These are phyloP conservation scores for Albatrellus sp. DNA, from an alignment of 1,284 basidiomycete genomes.

Conservation along the genomic window DNA sequence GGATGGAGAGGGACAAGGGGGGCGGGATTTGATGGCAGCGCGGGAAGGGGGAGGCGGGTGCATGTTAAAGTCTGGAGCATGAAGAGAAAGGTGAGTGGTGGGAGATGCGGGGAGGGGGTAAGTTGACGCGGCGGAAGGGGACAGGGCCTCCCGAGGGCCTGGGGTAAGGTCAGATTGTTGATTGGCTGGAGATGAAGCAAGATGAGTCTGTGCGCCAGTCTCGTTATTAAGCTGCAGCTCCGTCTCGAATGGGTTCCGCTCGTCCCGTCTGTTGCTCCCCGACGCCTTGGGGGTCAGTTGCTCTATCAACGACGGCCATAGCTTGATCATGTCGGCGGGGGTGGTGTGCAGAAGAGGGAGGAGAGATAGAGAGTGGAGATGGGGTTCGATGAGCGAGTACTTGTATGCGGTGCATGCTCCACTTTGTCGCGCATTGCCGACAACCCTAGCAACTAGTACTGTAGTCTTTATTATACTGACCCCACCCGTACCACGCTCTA, in stretches of 20 bases:
- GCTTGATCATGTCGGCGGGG: slow-evolving; percentile 41
- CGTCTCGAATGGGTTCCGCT: slow-evolving; percentile 65
- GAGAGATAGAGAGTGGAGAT: slow-evolving; percentile 6
- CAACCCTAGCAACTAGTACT: neutral
- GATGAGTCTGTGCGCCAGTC: neutral
- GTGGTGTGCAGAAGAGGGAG: slow-evolving; percentile 10
- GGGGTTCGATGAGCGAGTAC: neutral
- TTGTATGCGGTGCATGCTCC: neutral
- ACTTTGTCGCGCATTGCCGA: neutral
- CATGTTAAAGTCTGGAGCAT: slow-evolving; percentile 73
- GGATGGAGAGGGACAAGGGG: slow-evolving; percentile 13
- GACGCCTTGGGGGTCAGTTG: slow-evolving; percentile 63
- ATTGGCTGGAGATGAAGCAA: slow-evolving; percentile 10
- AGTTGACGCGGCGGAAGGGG: slow-evolving; percentile 25
- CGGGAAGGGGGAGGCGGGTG: slow-evolving; percentile 38
- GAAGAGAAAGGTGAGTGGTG: slow-evolving; percentile 63
- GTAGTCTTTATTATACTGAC: neutral
- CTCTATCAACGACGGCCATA: slow-evolving; percentile 54
- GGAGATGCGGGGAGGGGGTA: slow-evolving; percentile 40
- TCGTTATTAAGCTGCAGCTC: slow-evolving; percentile 8
- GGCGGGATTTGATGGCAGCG: slow-evolving; percentile 9
- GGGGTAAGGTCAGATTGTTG: slow-evolving; percentile 9
- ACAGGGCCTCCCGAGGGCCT: slow-evolving; percentile 17
- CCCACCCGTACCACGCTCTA: slow-evolving; percentile 12
- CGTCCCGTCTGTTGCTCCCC: slow-evolving; percentile 24